A percentile compares a stretch with the other conserved stretches of the same genome.
phyloP scores from a whole-genome alignment of 768 basidiomycete species.

The Collybia mongolica region DNA sequence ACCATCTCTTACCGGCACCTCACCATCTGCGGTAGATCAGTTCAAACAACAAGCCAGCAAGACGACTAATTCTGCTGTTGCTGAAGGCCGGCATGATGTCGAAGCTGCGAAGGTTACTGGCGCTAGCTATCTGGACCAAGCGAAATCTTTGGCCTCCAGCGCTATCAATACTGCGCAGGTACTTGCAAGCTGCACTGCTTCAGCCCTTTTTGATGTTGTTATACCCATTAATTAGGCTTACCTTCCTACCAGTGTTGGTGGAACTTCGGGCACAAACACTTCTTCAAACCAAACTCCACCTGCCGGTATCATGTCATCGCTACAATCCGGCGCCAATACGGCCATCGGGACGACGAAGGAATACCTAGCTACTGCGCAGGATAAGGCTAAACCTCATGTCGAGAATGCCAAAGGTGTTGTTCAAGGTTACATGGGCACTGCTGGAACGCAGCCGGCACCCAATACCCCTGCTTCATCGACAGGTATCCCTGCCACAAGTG shows the following conservation, averaged over 20 bases:
- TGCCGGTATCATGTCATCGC: conserved; percentile 23
- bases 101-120: conserved; percentile 43
- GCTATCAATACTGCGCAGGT: conserved; percentile 48
- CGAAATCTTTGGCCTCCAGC: conserved; percentile 42
- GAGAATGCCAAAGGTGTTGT: conserved; percentile 36
- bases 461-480: conserved; percentile 15
- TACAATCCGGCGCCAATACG: conserved; percentile 30
- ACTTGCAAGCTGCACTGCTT: background rate
- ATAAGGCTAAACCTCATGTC: conserved; percentile 37
- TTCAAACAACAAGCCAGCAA: conserved; percentile 31
- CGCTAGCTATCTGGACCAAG: conserved; percentile 53
- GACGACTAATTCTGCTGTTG: conserved; percentile 52
- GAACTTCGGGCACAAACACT: conserved; percentile 13
- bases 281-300: conserved; percentile 11
- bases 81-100: conserved; percentile 53
- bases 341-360: conserved; percentile 24
- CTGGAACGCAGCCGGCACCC: conserved; percentile 10
- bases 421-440: conserved; percentile 23
- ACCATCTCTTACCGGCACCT: conserved; percentile 23
- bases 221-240: conserved; percentile 17
- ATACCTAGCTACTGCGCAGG: conserved; percentile 25
- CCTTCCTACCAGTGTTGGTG: conserved; percentile 24
- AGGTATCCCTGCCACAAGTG: conserved; percentile 33
- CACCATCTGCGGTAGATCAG: conserved; percentile 30
- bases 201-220: background rate